Evolutionary conservation across 23 red algal genomes (phyloP), one percentile per base, ranked within the genome.

Genomic region (Gracilariopsis chorda): DNA sequence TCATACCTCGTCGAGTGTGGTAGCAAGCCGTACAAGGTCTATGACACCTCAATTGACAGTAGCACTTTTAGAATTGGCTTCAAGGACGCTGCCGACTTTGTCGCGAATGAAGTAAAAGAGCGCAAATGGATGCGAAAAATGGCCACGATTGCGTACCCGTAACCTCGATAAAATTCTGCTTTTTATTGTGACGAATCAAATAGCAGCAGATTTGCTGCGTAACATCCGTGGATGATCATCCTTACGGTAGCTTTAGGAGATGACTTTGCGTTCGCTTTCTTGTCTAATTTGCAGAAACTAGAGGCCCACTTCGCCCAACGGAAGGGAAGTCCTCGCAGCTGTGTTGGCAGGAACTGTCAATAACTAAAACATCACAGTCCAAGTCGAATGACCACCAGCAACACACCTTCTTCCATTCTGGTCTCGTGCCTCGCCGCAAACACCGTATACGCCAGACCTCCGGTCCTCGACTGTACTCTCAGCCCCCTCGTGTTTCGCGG

Each of bases 21-120:
- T 12, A 34, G 30, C 77, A 71, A 83, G 48, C 59, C 53, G 8
- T 92, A 92, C 28, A n/a, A 51, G 8, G 88, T 83, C 3, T 39
- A 46, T 45, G 78, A 92, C 27, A 51, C 60, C 12, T 36, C 34
- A 20, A 33, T 83, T 27, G 62, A 62, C n/a, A 47, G 59, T 24
- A 77, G 88, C 3, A 57, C 29, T 28, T 92, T 73, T 62, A 92
- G 83, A 48, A 92, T 92, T 27, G 48, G 53, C 3, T 83, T 69
- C 40, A 40, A 23, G 20, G 78, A 74, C 36, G 88, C 68, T 2
- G 88, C 61, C 32, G 88, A 83, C 30, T 92, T 92, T 57, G 14
- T 92, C 25, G 65, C 79, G 27, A 92, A 70, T 17, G 88, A 92
- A 46, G 59, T 83, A 1, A 37, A 51, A 6, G 76, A 82, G 36